Evolutionary conservation across 1,284 basidiomycete species (phyloP), one percentile per base, ranked within the genome.

Genomic region (Phellinidium pouzarii): DNA sequence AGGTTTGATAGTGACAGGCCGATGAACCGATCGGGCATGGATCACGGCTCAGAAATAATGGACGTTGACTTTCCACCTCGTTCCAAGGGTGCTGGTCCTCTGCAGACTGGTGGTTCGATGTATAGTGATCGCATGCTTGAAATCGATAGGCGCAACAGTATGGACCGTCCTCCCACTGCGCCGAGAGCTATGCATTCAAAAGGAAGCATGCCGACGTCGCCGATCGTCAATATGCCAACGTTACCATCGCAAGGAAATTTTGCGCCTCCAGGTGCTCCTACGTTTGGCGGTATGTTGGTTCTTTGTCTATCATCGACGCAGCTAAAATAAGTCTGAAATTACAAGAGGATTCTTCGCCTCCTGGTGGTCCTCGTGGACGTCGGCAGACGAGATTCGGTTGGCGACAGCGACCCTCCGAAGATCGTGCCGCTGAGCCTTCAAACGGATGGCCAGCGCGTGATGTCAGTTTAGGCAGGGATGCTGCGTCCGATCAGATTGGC

Each of bases 21-120:
- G n/a, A 26, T 17, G 47, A 22, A 48, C 17, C 34, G 22, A 17
- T 3, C 47, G 23, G 34, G 25, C 12, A 20, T 7, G 4, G 26
- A 42, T 29, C 27, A 17, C 22, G 9, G 23, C 12, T 17, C 25
- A 31, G 48, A 42, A n/a, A 25, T 26, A 29, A 50, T 52, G 50
- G 50, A 52, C n/a, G 37, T 52, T 3, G 50, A 52, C 31, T 7
- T 20, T 14, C 23, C 44, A 17, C 14, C 44, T 36, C 50, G 44
- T 5, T 2, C 19, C 9, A 40, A 26, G 44, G 25, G 6, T 8
- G 22, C 22, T 19, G 47, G 47, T 17, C 23, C 26, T 42, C 14
- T 37, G 27, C 38, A 25, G 1, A 34, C 4, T 19, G 26, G n/a
- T 22, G 44, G 44, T 9, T 52, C 50, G 20, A 51, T 44, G 42